Conservation (phyloP, 495 filamentous ascomycete genomes). For the Podospora bellae-mahoneyi region DNA sequence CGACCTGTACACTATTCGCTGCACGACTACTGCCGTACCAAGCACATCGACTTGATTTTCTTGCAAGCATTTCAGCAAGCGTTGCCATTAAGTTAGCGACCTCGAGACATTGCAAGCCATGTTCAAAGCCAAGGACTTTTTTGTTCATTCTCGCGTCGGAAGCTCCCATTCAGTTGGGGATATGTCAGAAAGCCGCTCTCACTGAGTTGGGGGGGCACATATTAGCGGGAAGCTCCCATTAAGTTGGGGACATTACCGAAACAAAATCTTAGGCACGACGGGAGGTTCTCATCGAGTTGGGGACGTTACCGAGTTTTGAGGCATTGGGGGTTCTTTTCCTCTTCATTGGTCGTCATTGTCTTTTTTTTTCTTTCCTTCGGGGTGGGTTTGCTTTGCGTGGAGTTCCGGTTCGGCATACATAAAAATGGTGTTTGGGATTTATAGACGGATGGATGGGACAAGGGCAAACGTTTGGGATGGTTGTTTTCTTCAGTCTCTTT, state of each 20-base stretch:
- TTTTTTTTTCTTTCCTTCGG: background rate
- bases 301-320: background rate
- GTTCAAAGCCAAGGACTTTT: background rate
- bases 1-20: background rate
- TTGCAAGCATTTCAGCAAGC: background rate
- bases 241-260: background rate
- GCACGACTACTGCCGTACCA: background rate
- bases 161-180: background rate
- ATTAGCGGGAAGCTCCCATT: background rate
- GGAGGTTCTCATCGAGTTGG: background rate
- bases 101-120: background rate
- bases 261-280: background rate
- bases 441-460: background rate
- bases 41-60: background rate
- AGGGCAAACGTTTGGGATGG: constrained; percentile 3
- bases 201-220: background rate
- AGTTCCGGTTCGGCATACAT: background rate
- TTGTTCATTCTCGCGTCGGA: background rate
- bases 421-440: background rate
- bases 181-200: background rate
- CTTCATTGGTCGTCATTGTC: background rate
- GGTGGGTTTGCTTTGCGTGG: background rate
- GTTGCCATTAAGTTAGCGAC: constrained; percentile 6
- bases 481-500: background rate
- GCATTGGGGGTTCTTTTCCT: background rate